Evolutionary conservation across 345 rosid genomes (phyloP).

Genomic region (Boechera retrofracta): DNA sequence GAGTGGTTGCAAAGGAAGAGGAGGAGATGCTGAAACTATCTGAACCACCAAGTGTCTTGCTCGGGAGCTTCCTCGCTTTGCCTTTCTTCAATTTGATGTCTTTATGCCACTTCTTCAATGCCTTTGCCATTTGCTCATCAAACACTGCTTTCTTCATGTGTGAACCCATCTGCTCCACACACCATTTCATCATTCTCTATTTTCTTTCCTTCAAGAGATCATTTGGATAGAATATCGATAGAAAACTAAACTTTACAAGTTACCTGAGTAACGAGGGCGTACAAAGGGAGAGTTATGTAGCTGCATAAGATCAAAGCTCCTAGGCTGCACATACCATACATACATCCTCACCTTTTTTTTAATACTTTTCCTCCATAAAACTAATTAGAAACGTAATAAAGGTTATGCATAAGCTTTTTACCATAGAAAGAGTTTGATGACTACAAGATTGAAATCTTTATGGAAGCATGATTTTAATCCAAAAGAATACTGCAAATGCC

Average conservation of each 20-base stretch:
- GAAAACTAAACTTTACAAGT: constrained; percentile 3
- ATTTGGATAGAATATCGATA: neutral
- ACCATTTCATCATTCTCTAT: neutral
- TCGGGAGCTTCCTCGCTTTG: constrained; percentile 45
- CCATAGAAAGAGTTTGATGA: constrained; percentile 70
- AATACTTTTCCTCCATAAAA: neutral
- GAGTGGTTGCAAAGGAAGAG: constrained; percentile 43
- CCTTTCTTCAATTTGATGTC: constrained; percentile 68
- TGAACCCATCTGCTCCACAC: constrained; percentile 64
- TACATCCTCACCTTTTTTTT: neutral
- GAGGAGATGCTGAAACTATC: constrained; percentile 42
- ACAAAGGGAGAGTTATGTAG: constrained; percentile 90
- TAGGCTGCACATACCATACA: constrained; percentile 56
- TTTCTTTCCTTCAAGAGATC: neutral
- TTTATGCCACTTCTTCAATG: constrained; percentile 91
- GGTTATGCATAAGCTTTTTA: constrained; percentile 35
- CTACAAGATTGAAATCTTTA: constrained; percentile 54
- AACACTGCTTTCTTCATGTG: constrained; percentile 88
- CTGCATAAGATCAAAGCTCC: constrained; percentile 74
- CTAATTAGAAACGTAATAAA: constrained; percentile 13
- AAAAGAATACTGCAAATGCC: constrained; percentile 70
- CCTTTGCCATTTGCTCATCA: constrained; percentile 89
- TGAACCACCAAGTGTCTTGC: constrained; percentile 55
- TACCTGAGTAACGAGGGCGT: constrained; percentile 96
- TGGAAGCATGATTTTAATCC: constrained; percentile 83